These are phyloP conservation scores for Candida nonsorbophila DNA, from an alignment of 805 yeast species.

Conservation along the genomic window DNA sequence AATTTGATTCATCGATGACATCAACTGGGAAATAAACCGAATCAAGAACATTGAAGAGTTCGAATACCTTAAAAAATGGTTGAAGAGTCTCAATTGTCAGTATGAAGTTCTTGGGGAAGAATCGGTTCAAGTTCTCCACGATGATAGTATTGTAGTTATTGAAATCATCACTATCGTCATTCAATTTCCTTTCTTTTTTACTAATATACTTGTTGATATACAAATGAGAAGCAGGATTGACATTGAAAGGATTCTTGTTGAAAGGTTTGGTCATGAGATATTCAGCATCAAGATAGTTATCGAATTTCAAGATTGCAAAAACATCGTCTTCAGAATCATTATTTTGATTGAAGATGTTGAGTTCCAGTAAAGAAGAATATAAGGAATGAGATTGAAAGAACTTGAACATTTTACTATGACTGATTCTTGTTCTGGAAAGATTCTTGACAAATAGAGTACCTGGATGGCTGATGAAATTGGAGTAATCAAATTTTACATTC, in stretches of 20 bases:
- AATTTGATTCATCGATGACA: conserved; percentile 7
- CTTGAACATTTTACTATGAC: conserved; percentile 27
- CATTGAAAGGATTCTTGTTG: conserved; percentile 20
- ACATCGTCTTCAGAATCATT: conserved; percentile 9
- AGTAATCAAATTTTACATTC: conserved; percentile 17
- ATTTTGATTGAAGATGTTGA: conserved; percentile 15
- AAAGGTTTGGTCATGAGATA: conserved; percentile 15
- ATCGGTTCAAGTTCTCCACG: conserved; percentile 44
- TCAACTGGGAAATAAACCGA: conserved; percentile 49
- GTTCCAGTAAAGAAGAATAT: conserved; percentile 14
- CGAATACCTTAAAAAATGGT: conserved; percentile 39
- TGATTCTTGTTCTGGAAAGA: conserved; percentile 23
- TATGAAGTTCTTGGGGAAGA: conserved; percentile 39
- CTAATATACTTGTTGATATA: conserved; percentile 63
- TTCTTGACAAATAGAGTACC: conserved; percentile 56
- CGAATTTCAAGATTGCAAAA: conserved; percentile 27
- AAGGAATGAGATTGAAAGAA: conserved; percentile 14
- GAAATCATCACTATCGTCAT: conserved; percentile 8
- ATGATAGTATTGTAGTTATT: conserved; percentile 19
- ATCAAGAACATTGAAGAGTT: conserved; percentile 37
- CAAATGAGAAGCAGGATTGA: conserved; percentile 23
- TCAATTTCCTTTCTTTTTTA: conserved; percentile 49
- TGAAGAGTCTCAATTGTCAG: conserved; percentile 34
- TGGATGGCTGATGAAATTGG: conserved; percentile 43
- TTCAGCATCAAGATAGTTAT: conserved; percentile 28